Evolutionary conservation across 495 filamentous ascomycete genomes (phyloP).

Genomic region (Podospora pseudoanserina): DNA sequence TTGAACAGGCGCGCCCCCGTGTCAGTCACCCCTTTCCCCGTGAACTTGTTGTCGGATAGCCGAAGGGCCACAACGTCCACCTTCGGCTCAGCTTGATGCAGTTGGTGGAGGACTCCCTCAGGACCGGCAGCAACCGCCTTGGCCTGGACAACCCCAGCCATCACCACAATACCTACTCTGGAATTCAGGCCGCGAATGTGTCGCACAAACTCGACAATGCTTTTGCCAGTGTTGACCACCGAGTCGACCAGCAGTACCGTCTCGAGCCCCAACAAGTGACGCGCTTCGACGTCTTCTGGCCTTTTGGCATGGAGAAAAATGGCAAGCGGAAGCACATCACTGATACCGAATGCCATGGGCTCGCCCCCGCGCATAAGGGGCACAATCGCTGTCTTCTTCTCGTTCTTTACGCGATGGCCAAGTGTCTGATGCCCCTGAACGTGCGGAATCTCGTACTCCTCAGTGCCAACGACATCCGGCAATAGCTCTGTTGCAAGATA

Average conservation of each 20-base stretch:
- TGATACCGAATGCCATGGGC: constrained; percentile 63
- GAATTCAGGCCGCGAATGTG: constrained; percentile 43
- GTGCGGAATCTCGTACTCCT: constrained; percentile 50
- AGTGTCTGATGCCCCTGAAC: constrained; percentile 48
- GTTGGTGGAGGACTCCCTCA: neutral
- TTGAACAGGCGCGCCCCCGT: constrained; percentile 62
- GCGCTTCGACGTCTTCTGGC: constrained; percentile 42
- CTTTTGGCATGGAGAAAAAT: constrained; percentile 54
- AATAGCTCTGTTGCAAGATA: constrained; percentile 55
- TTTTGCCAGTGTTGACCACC: constrained; percentile 57
- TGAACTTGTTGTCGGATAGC: constrained; percentile 54
- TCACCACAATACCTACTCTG: constrained; percentile 50
- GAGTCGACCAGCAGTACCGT: constrained; percentile 59
- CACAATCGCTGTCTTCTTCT: constrained; percentile 55
- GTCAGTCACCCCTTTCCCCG: constrained; percentile 51
- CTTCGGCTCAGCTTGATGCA: constrained; percentile 1
- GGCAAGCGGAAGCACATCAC: constrained; percentile 51
- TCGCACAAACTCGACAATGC: constrained; percentile 51
- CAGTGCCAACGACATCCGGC: constrained; percentile 49
- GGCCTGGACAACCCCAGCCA: constrained; percentile 55
- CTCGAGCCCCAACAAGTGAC: constrained; percentile 40
- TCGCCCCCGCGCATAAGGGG: constrained; percentile 65
- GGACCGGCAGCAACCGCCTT: constrained; percentile 27
- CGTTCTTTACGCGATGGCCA: constrained; percentile 52
- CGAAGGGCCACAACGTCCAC: constrained; percentile 52